Base-by-base conservation (phyloP, 2,329 filamentous ascomycete species). In the Diaporthe sp. region DNA sequence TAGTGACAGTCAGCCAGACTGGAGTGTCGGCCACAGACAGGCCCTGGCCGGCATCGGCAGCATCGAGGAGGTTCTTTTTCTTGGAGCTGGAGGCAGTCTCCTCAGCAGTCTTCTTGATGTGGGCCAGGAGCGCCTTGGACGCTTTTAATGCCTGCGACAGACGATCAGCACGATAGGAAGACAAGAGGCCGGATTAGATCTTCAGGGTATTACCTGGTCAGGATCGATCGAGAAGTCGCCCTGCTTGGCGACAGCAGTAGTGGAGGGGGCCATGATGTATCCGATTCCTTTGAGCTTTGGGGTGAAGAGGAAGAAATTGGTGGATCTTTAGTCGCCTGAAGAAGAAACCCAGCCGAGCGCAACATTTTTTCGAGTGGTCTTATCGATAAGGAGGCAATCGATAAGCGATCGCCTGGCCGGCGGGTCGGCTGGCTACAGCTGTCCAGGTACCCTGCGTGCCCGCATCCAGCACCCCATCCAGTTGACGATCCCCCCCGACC, bases 1-100 rank as follows among this genome's bases (percentile, higher is more conserved):
- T 92, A 69, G 90, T 91, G 77, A 93, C 82, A 47, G 86, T 91
- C 58, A 93, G 85, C 88, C 89, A 92, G 80, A 93, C 84, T 63
- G 90, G 90, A 5, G 84, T 86, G 75, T 90, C 87, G 69, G 83
- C 83, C 55, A 83, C 75, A 27, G 82, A 77, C 27, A 80, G 77
- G 65, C 82, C 83, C 47, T 84, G 83, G 47, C 84, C 84, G 53
- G 87, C 86, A 85, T 84, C 83, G 68, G 82, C 84, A 72, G 84
- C 83, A 59, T 82, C 86, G 73, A 92, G 85, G 15, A 92, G 85
- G 77, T 88, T 89, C 80, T 88, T 88, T 85, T 92, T 92, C 77
- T 81, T 80, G 2, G 86, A 81, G 56, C 83, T 84, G 37, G 83
- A 81, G 25, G 83, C 81, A 73, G 86, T 85, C 77, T 88, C 83